Percentiles rank a stretch among this genome's conserved stretches.
Conservation (phyloP, 1,284 basidiomycete genomes). For the Ustilago hordei region DNA sequence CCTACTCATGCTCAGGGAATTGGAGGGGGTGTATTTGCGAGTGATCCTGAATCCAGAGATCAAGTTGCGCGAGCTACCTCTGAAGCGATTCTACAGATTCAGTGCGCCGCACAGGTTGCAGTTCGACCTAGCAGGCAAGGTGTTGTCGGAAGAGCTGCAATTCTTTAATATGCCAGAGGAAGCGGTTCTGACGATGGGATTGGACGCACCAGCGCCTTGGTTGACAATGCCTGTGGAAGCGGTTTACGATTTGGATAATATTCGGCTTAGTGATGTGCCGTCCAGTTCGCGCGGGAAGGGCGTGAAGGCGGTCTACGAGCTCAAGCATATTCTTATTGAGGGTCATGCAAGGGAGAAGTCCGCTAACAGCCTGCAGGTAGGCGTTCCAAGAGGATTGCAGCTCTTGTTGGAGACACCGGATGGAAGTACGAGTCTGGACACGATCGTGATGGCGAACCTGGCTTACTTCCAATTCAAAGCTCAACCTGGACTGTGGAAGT, state of each 20-base stretch:
- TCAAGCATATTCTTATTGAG: conserved; percentile 91
- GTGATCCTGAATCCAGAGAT: conserved; percentile 60
- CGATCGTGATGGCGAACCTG: conserved; percentile 86
- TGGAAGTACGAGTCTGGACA: conserved; percentile 56
- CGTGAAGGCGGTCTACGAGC: conserved; percentile 84
- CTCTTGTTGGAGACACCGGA: conserved; percentile 61
- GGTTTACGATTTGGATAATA: conserved; percentile 93
- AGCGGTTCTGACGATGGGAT: conserved; percentile 87
- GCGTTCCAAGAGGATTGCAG: conserved; percentile 79
- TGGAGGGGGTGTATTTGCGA: conserved; percentile 53
- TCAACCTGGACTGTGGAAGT: conserved; percentile 84
- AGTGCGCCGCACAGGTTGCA: conserved; percentile 75
- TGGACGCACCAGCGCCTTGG: conserved; percentile 92
- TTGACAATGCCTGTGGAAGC: conserved; percentile 89
- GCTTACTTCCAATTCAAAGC: conserved; percentile 97
- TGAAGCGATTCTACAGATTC: conserved; percentile 94
- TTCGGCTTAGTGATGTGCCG: conserved; percentile 80
- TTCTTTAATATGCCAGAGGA: conserved; percentile 72
- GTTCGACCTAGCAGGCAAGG: conserved; percentile 79
- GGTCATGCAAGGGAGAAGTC: conserved; percentile 86
- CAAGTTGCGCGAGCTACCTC: conserved; percentile 76
- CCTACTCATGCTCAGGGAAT: conserved; percentile 37
- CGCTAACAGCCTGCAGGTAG: conserved; percentile 71
- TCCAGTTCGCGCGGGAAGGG: conserved; percentile 71
- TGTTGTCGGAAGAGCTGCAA: conserved; percentile 50